These are phyloP conservation scores for Trifolium subterraneum DNA, from an alignment of 306 rosid genomes.

Conservation along the genomic window DNA sequence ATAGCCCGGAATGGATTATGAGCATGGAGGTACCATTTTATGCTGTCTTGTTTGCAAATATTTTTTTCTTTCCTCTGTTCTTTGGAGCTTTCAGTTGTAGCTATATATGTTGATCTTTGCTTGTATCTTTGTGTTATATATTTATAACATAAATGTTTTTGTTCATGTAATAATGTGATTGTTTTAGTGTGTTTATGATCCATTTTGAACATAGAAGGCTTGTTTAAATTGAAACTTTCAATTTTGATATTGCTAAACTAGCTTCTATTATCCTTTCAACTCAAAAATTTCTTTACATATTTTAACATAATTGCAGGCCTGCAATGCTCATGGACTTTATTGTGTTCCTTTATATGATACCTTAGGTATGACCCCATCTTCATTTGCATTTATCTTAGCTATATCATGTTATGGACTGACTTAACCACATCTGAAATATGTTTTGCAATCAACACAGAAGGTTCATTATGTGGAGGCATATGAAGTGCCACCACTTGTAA, in stretches of 20 bases:
- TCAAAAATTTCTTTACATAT: constrained; percentile 35
- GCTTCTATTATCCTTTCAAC: constrained; percentile 1
- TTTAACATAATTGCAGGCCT: constrained; percentile 67
- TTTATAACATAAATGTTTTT: constrained; percentile 4
- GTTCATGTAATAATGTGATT: neutral
- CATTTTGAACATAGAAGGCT: neutral
- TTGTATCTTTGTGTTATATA: neutral
- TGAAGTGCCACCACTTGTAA: neutral
- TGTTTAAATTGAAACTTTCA: constrained; percentile 12
- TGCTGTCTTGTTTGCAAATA: constrained; percentile 1
- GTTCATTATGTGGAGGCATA: neutral
- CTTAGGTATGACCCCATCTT: constrained; percentile 61
- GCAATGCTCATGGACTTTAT: constrained; percentile 92
- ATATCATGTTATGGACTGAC: constrained; percentile 29
- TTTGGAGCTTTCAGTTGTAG: constrained; percentile 27
- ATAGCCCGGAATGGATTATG: constrained; percentile 77
- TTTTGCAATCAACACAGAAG: neutral
- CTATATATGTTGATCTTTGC: constrained; percentile 7
- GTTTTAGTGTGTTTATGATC: constrained; percentile 3
- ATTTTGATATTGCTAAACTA: constrained; percentile 28
- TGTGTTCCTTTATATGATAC: constrained; percentile 94
- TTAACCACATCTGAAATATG: constrained; percentile 1
- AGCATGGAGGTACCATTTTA: constrained; percentile 79
- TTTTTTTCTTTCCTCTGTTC: neutral
- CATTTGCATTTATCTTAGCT: constrained; percentile 39